Conservation (phyloP, 805 yeast genomes). For the Wickerhamiella hasegawae region DNA sequence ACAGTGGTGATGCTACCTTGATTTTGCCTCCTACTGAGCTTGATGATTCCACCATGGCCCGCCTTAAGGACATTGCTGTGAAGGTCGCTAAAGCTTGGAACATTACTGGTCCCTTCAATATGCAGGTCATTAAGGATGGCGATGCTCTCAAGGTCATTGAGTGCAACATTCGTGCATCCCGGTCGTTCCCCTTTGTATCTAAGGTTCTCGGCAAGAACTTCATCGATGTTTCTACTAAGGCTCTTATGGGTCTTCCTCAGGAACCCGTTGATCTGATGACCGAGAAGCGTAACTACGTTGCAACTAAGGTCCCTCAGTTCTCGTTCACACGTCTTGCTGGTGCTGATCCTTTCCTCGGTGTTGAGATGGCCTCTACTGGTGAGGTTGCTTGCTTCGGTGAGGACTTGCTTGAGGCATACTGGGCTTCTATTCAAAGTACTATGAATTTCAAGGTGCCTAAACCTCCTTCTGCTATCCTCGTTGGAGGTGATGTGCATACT, state of each 20-base stretch:
- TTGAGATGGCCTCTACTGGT: constrained; percentile 98
- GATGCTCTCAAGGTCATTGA: constrained; percentile 94
- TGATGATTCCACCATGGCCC: constrained; percentile 43
- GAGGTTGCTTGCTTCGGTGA: constrained; percentile 95
- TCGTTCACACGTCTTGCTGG: constrained; percentile 97
- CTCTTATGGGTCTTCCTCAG: constrained; percentile 58
- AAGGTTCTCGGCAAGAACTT: constrained; percentile 91
- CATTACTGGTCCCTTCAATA: constrained; percentile 95
- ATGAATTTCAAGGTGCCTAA: constrained; percentile 92
- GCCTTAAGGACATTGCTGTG: constrained; percentile 77
- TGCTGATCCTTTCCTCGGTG: constrained; percentile 98
- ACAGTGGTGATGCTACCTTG: constrained; percentile 96
- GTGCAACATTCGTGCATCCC: constrained; percentile 95
- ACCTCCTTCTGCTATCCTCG: constrained; percentile 77
- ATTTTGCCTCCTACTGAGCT: constrained; percentile 82
- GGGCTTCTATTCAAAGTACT: constrained; percentile 93
- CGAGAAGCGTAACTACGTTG: constrained; percentile 62
- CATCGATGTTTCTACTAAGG: constrained; percentile 86
- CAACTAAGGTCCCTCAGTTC: constrained; percentile 96
- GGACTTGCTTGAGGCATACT: constrained; percentile 77
- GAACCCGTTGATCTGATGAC: constrained; percentile 74
- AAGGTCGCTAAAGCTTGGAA: constrained; percentile 91
- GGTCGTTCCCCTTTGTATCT: constrained; percentile 98
- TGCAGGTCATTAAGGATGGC: constrained; percentile 94
- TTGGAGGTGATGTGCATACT: constrained; percentile 82